Conservation (phyloP, 331 rosid species). For the Pyrus hybrid region DNA sequence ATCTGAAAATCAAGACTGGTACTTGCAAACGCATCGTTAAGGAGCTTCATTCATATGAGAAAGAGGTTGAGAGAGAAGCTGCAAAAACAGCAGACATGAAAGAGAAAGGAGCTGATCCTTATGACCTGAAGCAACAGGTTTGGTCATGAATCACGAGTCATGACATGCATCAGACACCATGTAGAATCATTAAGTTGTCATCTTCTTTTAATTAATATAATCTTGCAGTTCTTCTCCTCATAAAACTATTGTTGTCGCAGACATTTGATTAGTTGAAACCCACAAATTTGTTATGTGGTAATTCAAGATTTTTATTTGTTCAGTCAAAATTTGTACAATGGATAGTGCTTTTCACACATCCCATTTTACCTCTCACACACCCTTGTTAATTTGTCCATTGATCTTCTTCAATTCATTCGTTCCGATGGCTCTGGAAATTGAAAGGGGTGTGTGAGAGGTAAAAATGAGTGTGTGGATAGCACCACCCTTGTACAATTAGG, state of each 20-base stretch:
- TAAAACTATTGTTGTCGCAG: not conserved
- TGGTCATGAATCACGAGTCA: not conserved
- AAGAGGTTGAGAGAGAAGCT: conserved; percentile 88
- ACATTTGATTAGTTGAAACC: not conserved
- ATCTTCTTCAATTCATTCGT: too few species aligned
- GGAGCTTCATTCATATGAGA: conserved; percentile 88
- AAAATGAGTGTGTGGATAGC: too few species aligned
- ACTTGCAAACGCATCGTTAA: conserved; percentile 76
- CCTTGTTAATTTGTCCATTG: too few species aligned
- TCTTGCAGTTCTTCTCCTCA: not conserved
- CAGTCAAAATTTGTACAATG: too few species aligned
- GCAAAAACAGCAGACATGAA: conserved; percentile 87
- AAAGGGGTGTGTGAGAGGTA: too few species aligned
- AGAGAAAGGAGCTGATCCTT: conserved; percentile 77
- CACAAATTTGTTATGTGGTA: not conserved
- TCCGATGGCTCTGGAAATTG: too few species aligned
- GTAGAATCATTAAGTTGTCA: not conserved
- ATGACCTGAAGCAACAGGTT: conserved; percentile 95
- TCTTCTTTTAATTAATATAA: not conserved
- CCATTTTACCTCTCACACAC: too few species aligned
- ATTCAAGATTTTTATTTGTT: too few species aligned
- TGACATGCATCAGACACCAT: not conserved
- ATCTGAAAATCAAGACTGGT: conserved; percentile 71
- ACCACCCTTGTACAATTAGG: too few species aligned
- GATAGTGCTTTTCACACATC: too few species aligned